Percentiles rank a stretch among this genome's conserved stretches.
These are phyloP conservation scores for Myxozyma monticola DNA, from an alignment of 805 yeast genomes.

Conservation along the genomic window DNA sequence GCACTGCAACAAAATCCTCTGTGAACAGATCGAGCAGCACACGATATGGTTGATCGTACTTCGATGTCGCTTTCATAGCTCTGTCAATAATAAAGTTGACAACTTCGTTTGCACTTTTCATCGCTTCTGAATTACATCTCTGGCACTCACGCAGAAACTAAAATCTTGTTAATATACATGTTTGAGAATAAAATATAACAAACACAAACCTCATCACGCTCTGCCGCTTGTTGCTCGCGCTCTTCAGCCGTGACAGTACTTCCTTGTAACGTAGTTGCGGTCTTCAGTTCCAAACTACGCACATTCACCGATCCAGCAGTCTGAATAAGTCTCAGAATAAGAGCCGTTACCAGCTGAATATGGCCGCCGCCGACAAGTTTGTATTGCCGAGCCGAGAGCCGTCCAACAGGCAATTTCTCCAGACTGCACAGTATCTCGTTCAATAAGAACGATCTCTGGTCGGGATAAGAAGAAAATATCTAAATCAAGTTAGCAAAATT, in stretches of 20 bases:
- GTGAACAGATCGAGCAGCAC: slow-evolving; percentile 51
- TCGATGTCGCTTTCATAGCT: slow-evolving; percentile 30
- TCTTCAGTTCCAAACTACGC: not conserved
- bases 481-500: not conserved
- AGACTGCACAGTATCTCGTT: slow-evolving; percentile 58
- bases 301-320: slow-evolving; percentile 37
- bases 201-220: no score
- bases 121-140: slow-evolving; percentile 23
- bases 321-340: slow-evolving; percentile 50
- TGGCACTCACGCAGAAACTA: slow-evolving; percentile 16
- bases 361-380: slow-evolving; percentile 47
- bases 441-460: slow-evolving; percentile 61
- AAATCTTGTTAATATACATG: no score
- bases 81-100: slow-evolving; percentile 31
- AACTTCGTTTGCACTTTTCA: slow-evolving; percentile 26
- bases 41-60: slow-evolving; percentile 29
- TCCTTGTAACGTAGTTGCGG: not conserved
- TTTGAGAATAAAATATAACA: not conserved
- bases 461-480: slow-evolving; percentile 37
- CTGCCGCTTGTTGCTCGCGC: slow-evolving; percentile 5
- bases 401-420: slow-evolving; percentile 51
- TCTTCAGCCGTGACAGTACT: slow-evolving; percentile 12
- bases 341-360: slow-evolving; percentile 51
- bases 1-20: slow-evolving; percentile 54
- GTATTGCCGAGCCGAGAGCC: slow-evolving; percentile 46